Base-by-base conservation (phyloP, 129 eudicot genomes). In the Artemisia argyi region DNA sequence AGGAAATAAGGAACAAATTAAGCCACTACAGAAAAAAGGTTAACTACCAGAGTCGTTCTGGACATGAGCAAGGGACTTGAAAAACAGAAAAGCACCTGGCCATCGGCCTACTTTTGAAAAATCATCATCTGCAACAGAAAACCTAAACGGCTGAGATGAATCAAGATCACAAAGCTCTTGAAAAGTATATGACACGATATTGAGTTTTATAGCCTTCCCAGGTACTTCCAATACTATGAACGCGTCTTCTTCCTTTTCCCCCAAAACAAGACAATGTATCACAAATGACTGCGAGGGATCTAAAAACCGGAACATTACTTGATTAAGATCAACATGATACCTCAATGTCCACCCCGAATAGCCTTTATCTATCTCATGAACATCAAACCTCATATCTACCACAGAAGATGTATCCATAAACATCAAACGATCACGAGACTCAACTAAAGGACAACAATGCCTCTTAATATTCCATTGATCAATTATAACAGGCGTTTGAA, bases 341-440 rank as follows among this genome's bases (percentile, higher is more conserved):
- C 71, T 79, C 32, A 65, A 61, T 2, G 71, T 61, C 84, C 81
- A 75, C 46, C 76, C 75, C 1, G 69, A 71, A 62, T 71, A 83
- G 39, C 79, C 83, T 30, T 62, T 74, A 24, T 75, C 59, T 77
- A 82, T 50, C 53, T 82, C 86, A 70, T 74, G 53, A 16, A 82
- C 57, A 50, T 78, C 68, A 69, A 82, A 66, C 39, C 54, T 39
- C 54, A 49, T 69, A 50, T 57, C 51, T 11, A 42, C 52, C 11
- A 47, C 32, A 61, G 74, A 50, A 46, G 19, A 71, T 15, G 66
- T 65, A 39, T 76, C 84, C 1, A 82, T 76, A 52, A 82, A 57
- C 80, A 82, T 73, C 78, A 86, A 80, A 12, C 83, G 76, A 72
- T 78, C 87, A 55, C 69, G 73, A 5, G 85, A 86, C 49, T 76